Conservation (phyloP, 23 red algal genomes). For the Pyropia haitanensis region DNA sequence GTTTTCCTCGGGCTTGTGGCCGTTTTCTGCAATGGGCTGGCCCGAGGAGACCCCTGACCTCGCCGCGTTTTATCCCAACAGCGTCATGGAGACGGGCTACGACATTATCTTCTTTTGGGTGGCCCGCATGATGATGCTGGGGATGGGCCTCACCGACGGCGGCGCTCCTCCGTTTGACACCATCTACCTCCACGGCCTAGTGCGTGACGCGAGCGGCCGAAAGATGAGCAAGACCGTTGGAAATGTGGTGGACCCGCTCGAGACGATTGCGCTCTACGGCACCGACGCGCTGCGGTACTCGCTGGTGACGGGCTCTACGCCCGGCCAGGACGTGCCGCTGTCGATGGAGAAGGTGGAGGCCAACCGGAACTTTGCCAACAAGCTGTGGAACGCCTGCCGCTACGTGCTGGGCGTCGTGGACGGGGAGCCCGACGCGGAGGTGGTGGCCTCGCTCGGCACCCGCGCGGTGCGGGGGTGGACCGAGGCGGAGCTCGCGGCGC, state of each 20-base stretch:
- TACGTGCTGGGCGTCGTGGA: slow-evolving; percentile 69
- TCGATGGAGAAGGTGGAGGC: slow-evolving; percentile 71
- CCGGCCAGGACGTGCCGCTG: slow-evolving; percentile 90
- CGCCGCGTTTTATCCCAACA: slow-evolving; percentile 63
- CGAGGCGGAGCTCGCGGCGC: not conserved
- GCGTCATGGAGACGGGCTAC: slow-evolving; percentile 98
- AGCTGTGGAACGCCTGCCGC: slow-evolving; percentile 91
- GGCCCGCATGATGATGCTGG: slow-evolving; percentile 98
- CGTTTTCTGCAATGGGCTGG: slow-evolving; percentile 95
- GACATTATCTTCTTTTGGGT: slow-evolving; percentile 99
- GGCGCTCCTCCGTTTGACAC: slow-evolving; percentile 71
- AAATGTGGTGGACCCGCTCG: slow-evolving; percentile 95
- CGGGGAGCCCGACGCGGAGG: slow-evolving; percentile 35
- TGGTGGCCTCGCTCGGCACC: slow-evolving; percentile 7
- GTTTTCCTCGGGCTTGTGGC: slow-evolving; percentile 99
- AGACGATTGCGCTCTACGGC: slow-evolving; percentile 76
- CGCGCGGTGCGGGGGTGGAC: not conserved
- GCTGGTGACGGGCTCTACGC: slow-evolving; percentile 80
- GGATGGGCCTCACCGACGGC: slow-evolving; percentile 47
- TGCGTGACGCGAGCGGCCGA: slow-evolving; percentile 73
- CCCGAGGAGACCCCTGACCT: slow-evolving; percentile 64
- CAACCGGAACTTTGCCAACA: slow-evolving; percentile 99
- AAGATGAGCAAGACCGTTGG: slow-evolving; percentile 99
- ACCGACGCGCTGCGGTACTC: slow-evolving; percentile 91
- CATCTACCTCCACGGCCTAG: slow-evolving; percentile 94